Evolutionary conservation across 768 basidiomycete genomes (phyloP), one percentile per base, ranked within the genome.

Genomic region (Mycena venus): DNA sequence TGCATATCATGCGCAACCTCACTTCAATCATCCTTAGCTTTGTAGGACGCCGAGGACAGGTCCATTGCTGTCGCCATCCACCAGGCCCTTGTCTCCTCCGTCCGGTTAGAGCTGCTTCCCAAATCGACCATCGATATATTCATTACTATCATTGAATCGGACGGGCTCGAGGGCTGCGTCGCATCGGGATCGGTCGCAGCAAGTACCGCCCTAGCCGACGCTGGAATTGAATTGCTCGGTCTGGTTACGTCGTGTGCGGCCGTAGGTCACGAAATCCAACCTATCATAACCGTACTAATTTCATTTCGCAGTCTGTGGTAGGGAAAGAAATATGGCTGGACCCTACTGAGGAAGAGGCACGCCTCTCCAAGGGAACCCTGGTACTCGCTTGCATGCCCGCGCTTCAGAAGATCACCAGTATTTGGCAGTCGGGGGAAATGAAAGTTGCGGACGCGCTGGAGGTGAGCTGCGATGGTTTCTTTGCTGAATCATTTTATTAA

Each of bases 121-220:
- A 99, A 99, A 82, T 95, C 96, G 0, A 93, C 93, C 11, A 91
- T 99, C 78, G 98, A 99, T 84, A 87, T 99, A 55, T 98, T 95
- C 82, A 85, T 99, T 63, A 94, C 92, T 3, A 87, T 99, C 49
- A 91, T 99, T 55, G 97, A 99, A 83, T 92, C 93, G n/a, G 97
- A 98, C 81, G 95, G 96, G 21, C 87, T 95, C n/a, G 94, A 97
- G 80, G 91, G 94, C 31, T 95, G 95, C 75, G 88, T 98, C n/a
- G 91, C 96, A 7, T 91, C 96, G 1, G 97, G 95, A 7, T 87
- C 94, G 12, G 90, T 96, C 8, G 98, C 97, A 21, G 95, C 96
- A 1, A 96, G 94, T 77, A 91, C 95, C 2, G 97, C 98, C 10
- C 88, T 99, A 4, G 96, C 96, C 11, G 93, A 98, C 80, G 97